Evolutionary conservation across 805 yeast species (phyloP), one percentile per base, ranked within the genome.

Genomic region (Candida jianshihensis): DNA sequence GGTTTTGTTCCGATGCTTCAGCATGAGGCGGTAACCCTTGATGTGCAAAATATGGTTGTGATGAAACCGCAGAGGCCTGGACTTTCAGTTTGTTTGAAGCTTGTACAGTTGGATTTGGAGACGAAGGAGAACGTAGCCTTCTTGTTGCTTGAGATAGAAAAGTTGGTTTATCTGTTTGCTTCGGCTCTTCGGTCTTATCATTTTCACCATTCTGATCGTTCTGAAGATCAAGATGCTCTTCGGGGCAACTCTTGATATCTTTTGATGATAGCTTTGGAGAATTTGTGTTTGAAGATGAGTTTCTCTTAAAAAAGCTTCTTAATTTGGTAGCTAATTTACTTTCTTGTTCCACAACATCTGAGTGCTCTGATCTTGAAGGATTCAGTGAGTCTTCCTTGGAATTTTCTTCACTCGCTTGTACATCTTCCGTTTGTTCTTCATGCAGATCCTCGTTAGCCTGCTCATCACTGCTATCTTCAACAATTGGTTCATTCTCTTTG

Each of bases 1-100:
- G 44, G 33, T 21, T 35, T 6, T 40, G 27, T 13, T 39, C 35
- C 17, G 45, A 40, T 16, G 40, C 42, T 17, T 37, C 48, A 34
- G 58, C 64, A 45, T 75, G 81, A 3, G 76, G 77, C 4, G 81
- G 80, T 9, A 70, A 51, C 1, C 81, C 81, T 44, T 75, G 81
- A 46, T 70, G 74, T 5, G 68, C 70, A 54, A 75, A 75, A 51
- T 75, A 75, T 18, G 73, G 70, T 49, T 68, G 73, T 1, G 56
- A 43, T 1, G 61, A 53, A 6, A 56, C 54, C 1, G 54, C 43
- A 21, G 36, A 16, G 31, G 9, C 13, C 25, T 27, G 2, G 26
- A 3, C n/a, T 7, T n/a, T 30, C 14, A 25, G 34, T 20, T 30
- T n/a, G 13, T 24, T 14, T 32, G 22, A 17, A 4, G 30, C 38